Evolutionary conservation across 179 eudicot species (phyloP).

Genomic region (Silene noctiflora): DNA sequence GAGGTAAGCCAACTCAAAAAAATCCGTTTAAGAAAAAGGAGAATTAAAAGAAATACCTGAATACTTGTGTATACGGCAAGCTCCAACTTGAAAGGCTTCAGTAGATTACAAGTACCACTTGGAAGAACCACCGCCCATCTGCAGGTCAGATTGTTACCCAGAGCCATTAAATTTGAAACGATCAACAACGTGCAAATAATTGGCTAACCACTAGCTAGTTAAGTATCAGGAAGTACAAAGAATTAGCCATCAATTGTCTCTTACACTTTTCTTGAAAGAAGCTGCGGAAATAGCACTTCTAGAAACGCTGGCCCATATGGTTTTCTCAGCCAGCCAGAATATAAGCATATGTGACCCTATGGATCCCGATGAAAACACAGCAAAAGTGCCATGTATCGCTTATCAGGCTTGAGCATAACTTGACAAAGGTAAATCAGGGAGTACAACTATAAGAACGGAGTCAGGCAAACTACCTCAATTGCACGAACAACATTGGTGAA

Average conservation of each 20-base stretch:
- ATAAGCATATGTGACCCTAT: conserved; percentile 80
- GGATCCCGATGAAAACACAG: conserved; percentile 23
- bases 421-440: neutral
- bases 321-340: conserved; percentile 91
- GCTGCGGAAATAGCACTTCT: conserved; percentile 70
- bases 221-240: neutral
- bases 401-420: neutral
- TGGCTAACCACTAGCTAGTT: neutral
- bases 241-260: conserved; percentile 31
- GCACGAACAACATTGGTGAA: conserved; percentile 63
- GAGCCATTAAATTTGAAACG: neutral
- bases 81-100: too few relatives aligned
- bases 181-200: neutral
- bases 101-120: too few relatives aligned
- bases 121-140: too few relatives aligned
- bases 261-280: conserved; percentile 80
- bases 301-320: conserved; percentile 82
- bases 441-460: neutral
- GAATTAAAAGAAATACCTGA: too few relatives aligned
- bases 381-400: neutral
- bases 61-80: too few relatives aligned
- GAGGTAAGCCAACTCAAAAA: too few relatives aligned
- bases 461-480: conserved; percentile 59
- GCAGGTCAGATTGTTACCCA: conserved; percentile 28
- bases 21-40: too few relatives aligned